These are phyloP conservation scores for Ilyonectria sp. DNA, from an alignment of 2,329 filamentous ascomycete species.

Conservation along the genomic window DNA sequence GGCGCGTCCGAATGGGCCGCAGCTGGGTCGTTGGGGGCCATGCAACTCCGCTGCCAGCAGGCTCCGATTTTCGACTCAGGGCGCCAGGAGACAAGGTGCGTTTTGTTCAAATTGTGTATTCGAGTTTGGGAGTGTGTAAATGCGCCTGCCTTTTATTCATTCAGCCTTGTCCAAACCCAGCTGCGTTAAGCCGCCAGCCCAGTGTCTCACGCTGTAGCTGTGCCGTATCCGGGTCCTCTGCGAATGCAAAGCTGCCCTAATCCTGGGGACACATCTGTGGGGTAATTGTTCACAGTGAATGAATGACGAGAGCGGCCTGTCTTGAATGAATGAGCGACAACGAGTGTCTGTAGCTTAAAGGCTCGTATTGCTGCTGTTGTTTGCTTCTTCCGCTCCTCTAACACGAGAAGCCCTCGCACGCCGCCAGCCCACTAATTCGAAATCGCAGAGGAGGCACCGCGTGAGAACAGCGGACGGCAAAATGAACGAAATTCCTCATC, in stretches of 20 bases:
- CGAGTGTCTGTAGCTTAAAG: slow-evolving; percentile 1
- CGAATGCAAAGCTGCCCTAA: background rate
- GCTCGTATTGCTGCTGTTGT: background rate
- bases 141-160: background rate
- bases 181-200: slow-evolving; percentile 1
- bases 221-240: slow-evolving; percentile 6
- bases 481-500: slow-evolving; percentile 28
- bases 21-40: slow-evolving; percentile 40
- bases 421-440: slow-evolving; percentile 27
- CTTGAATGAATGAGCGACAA: background rate
- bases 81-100: slow-evolving; percentile 48
- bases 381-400: background rate
- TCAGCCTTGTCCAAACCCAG: background rate
- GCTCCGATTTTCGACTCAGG: slow-evolving; percentile 51
- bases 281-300: background rate
- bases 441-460: slow-evolving; percentile 27
- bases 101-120: slow-evolving; percentile 18
- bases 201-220: background rate
- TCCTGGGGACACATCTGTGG: background rate
- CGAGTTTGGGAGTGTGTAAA: background rate
- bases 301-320: background rate
- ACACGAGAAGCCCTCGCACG: background rate
- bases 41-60: slow-evolving; percentile 22
- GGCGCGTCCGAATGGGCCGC: slow-evolving; percentile 35
- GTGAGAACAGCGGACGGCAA: slow-evolving; percentile 17